phyloP scores from a whole-genome alignment of 176 grass and related monocot genomes.

The sorghum (Sorghum bicolor) region DNA sequence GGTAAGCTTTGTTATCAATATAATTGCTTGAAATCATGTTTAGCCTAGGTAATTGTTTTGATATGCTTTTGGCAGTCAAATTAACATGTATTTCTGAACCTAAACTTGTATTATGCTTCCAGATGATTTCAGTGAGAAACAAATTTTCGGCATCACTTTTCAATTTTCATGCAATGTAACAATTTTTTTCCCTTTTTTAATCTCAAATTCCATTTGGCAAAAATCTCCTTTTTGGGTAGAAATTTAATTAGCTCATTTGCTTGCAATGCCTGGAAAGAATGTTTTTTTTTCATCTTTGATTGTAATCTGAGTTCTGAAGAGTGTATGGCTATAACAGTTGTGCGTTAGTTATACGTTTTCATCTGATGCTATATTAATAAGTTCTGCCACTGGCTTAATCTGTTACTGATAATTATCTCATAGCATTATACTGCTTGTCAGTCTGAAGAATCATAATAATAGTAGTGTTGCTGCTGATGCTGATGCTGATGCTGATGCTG shows the following conservation, averaged over 20 bases:
- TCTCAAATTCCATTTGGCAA: neutral
- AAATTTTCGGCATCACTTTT: neutral
- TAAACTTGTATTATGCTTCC: neutral
- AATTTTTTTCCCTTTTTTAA: neutral
- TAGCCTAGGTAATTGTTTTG: conserved; percentile 1
- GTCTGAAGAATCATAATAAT: conserved; percentile 7
- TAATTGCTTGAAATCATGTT: conserved; percentile 1
- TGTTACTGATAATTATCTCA: conserved; percentile 1
- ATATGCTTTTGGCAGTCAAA: neutral
- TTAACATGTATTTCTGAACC: neutral
- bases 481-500: no score
- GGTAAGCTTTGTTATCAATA: conserved; percentile 37
- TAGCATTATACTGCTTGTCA: neutral
- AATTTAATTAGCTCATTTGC: neutral
- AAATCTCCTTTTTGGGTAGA: neutral
- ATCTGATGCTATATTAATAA: neutral
- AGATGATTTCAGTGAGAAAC: neutral
- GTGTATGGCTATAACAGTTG: neutral
- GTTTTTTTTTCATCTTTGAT: neutral
- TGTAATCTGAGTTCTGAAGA: neutral
- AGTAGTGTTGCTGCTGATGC: no score
- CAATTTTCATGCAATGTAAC: neutral
- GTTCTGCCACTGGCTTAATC: neutral
- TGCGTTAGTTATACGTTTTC: neutral
- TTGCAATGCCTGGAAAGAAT: neutral